Percentiles rank a stretch among this genome's conserved stretches.
Evolutionary conservation across 768 basidiomycete genomes (phyloP).

Genomic region (Coprinopsis strossmayeri): DNA sequence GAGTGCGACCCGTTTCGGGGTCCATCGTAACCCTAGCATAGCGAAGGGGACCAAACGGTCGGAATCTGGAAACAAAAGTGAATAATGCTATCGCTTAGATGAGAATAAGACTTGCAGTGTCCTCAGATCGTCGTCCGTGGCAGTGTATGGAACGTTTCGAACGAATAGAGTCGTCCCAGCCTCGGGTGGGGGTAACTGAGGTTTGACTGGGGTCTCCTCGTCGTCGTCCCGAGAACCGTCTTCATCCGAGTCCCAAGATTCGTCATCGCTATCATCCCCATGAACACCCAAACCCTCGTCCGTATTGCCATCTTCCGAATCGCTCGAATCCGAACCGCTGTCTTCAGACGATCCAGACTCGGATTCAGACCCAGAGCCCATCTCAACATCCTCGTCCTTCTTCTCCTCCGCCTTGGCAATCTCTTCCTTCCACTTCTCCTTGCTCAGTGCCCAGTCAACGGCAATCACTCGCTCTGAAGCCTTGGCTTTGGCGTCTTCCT

Average conservation of each 20-base stretch:
- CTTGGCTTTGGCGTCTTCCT: conserved; percentile 22
- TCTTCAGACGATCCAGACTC: conserved; percentile 18
- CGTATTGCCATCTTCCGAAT: conserved; percentile 30
- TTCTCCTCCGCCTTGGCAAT: conserved; percentile 46
- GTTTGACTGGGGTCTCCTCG: conserved; percentile 45
- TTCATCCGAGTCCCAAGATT: conserved; percentile 25
- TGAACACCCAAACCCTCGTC: conserved; percentile 41
- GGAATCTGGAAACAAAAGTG: conserved; percentile 53
- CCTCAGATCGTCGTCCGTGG: conserved; percentile 89
- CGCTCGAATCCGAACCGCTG: conserved; percentile 19
- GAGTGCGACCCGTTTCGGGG: conserved; percentile 71
- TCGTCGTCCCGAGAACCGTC: conserved; percentile 26
- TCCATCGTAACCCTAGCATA: conserved; percentile 93
- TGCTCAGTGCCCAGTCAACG: conserved; percentile 95
- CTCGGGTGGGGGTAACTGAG: conserved; percentile 76
- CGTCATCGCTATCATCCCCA: conserved; percentile 32
- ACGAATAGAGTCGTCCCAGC: conserved; percentile 90
- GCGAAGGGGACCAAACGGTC: conserved; percentile 84
- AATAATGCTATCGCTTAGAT: conserved; percentile 1
- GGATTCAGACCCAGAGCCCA: conserved; percentile 25
- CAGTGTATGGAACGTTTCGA: conserved; percentile 87
- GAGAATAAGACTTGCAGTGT: conserved; percentile 48
- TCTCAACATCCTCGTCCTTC: conserved; percentile 31
- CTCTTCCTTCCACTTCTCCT: conserved; percentile 86
- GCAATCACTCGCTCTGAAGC: conserved; percentile 64